Evolutionary conservation across 306 rosid genomes (phyloP).

Genomic region (Herpetospermum pedunculosum): DNA sequence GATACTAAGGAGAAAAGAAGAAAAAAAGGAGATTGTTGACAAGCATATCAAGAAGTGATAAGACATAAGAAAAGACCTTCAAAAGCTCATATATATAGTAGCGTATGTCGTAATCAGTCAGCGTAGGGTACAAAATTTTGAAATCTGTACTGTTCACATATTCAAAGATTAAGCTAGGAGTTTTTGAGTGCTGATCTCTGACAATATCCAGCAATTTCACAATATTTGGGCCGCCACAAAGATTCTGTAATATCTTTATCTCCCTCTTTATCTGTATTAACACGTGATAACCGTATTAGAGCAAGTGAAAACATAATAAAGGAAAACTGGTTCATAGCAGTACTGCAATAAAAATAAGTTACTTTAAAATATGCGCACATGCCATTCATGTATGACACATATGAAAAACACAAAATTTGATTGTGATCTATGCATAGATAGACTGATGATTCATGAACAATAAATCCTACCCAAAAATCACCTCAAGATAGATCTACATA

Average conservation of each 20-base stretch:
- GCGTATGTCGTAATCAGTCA: constrained; percentile 34
- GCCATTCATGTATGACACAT: background rate
- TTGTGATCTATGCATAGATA: background rate
- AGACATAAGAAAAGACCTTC: constrained; percentile 16
- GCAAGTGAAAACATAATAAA: background rate
- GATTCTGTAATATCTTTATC: constrained; percentile 36
- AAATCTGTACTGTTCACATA: constrained; percentile 34
- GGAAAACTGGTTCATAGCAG: background rate
- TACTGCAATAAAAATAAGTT: background rate
- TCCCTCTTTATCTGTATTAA: constrained; percentile 29
- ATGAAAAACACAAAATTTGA: background rate
- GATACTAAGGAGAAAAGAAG: background rate
- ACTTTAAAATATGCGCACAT: background rate
- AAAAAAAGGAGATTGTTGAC: background rate
- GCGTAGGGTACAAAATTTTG: constrained; percentile 26
- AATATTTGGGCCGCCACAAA: constrained; percentile 31
- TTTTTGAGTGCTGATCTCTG: constrained; percentile 30
- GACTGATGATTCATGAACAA: background rate
- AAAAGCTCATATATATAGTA: constrained; percentile 34
- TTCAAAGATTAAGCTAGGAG: constrained; percentile 33
- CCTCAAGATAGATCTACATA: background rate
- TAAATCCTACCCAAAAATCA: background rate
- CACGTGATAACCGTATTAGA: background rate
- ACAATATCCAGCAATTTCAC: constrained; percentile 33
- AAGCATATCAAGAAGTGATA: background rate